A percentile compares a stretch with the other conserved stretches of the same genome.
These are phyloP conservation scores for Lichtheimia corymbifera DNA, from an alignment of 371 early-diverging fungal genomes.

Conservation along the genomic window DNA sequence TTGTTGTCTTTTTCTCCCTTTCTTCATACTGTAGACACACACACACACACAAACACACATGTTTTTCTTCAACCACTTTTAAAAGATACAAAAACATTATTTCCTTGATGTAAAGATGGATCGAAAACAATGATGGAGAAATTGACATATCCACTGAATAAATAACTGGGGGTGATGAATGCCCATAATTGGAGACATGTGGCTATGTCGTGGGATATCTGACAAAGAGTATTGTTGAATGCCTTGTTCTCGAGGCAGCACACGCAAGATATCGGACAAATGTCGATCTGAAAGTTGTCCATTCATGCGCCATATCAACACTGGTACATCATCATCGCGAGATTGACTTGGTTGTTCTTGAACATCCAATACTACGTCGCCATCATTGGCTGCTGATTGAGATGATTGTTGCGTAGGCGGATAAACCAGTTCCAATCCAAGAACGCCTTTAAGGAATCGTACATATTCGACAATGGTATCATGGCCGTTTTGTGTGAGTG, in stretches of 20 bases:
- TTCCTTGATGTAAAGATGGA: slow-evolving; percentile 6
- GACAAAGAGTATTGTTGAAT: slow-evolving; percentile 6
- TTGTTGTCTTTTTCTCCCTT: background rate
- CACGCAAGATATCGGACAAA: slow-evolving; percentile 8
- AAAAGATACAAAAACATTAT: background rate
- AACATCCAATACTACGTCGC: slow-evolving; percentile 7
- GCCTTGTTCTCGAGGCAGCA: slow-evolving; percentile 6
- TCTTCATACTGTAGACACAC: slow-evolving; percentile 2
- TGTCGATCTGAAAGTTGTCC: slow-evolving; percentile 10
- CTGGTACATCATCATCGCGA: slow-evolving; percentile 6
- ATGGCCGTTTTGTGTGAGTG: slow-evolving; percentile 30
- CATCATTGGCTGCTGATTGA: background rate
- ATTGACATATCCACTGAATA: slow-evolving; percentile 12
- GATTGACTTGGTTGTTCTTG: background rate
- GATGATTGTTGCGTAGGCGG: too few relatives aligned
- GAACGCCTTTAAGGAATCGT: slow-evolving; percentile 18
- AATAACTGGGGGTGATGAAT: slow-evolving; percentile 9
- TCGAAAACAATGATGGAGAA: slow-evolving; percentile 9
- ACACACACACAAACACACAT: background rate
- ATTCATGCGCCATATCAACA: slow-evolving; percentile 28
- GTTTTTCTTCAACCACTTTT: background rate
- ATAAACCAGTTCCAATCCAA: slow-evolving; percentile 24
- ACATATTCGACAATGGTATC: slow-evolving; percentile 27
- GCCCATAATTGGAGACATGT: slow-evolving; percentile 3
- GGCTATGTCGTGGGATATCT: slow-evolving; percentile 7